Percentiles rank a stretch among this genome's conserved stretches.
These are phyloP conservation scores for Apostasia ramifera DNA, from an alignment of 106 monocot genomes.

Conservation along the genomic window DNA sequence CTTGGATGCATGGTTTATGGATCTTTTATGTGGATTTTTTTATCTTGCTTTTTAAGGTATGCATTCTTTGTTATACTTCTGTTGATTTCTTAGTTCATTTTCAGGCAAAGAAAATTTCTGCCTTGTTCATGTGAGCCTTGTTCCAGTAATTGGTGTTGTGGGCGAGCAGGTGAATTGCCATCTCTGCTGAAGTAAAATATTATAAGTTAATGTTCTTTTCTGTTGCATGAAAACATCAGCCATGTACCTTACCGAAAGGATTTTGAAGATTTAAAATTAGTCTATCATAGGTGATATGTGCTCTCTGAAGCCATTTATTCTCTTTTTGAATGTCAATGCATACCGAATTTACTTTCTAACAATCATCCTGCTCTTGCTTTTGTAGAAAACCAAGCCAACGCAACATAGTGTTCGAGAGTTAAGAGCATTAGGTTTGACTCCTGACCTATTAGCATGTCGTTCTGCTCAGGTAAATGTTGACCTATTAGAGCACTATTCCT, in stretches of 20 bases:
- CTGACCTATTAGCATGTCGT: conserved; percentile 41
- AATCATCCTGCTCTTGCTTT: conserved; percentile 4
- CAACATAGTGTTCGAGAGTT: conserved; percentile 55
- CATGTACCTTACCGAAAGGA: too few species aligned
- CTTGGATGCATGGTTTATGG: too few species aligned
- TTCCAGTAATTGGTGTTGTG: conserved; percentile 47
- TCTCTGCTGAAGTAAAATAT: background rate
- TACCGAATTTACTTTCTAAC: background rate
- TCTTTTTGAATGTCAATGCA: too few species aligned
- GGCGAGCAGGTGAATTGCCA: conserved; percentile 47
- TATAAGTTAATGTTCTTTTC: too few species aligned
- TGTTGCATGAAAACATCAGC: too few species aligned
- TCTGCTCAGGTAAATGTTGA: conserved; percentile 29
- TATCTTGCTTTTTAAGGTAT: background rate
- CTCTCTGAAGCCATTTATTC: too few species aligned
- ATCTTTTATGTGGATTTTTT: background rate
- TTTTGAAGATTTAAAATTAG: background rate
- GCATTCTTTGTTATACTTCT: too few species aligned
- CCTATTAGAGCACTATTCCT: too few species aligned
- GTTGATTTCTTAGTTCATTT: too few species aligned
- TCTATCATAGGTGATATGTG: background rate
- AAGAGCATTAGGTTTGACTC: conserved; percentile 48
- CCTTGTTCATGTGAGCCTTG: conserved; percentile 57
- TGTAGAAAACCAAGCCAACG: conserved; percentile 58
- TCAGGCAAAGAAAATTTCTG: conserved; percentile 50